These are phyloP conservation scores for Xylariaceae sp. DNA, from an alignment of 2,329 filamentous ascomycete species.

Conservation along the genomic window DNA sequence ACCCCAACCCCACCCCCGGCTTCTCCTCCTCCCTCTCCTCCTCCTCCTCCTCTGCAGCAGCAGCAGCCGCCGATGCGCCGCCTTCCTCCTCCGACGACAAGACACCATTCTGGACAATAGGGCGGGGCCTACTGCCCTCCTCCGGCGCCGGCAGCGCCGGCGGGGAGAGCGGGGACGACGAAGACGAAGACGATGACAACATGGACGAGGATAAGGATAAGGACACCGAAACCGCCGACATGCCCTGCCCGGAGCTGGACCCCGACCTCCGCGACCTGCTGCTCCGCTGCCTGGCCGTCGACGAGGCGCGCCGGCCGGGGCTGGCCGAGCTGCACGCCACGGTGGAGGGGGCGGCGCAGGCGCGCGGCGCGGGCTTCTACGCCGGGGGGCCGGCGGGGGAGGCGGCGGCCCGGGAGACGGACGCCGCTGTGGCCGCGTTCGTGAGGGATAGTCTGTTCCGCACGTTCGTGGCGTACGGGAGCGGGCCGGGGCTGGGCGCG, in stretches of 20 bases:
- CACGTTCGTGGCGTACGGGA: too few relatives aligned
- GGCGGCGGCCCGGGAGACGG: slow-evolving; percentile 1
- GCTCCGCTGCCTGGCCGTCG: slow-evolving; percentile 2
- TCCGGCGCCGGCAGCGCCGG: too few relatives aligned
- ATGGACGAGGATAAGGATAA: neutral
- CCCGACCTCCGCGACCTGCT: slow-evolving; percentile 3
- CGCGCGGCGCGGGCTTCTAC: neutral
- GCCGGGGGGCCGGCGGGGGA: neutral
- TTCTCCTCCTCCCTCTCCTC: too few relatives aligned
- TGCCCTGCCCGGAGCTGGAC: slow-evolving; percentile 5
- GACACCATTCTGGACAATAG: too few relatives aligned
- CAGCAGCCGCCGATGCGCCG: too few relatives aligned
- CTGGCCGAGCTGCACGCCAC: slow-evolving; percentile 1
- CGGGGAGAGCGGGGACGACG: too few relatives aligned
- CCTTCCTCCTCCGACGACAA: too few relatives aligned
- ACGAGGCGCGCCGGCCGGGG: neutral
- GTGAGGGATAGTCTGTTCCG: neutral
- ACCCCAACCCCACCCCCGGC: too few relatives aligned
- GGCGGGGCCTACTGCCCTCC: too few relatives aligned
- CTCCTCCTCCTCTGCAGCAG: too few relatives aligned
- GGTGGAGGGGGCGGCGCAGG: neutral
- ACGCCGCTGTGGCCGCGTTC: neutral
- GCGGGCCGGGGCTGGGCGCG: too few relatives aligned
- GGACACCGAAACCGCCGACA: neutral
- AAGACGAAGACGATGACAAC: neutral